Conservation (phyloP, 2,329 filamentous ascomycete genomes). For the Arthrobotrys conoides region DNA sequence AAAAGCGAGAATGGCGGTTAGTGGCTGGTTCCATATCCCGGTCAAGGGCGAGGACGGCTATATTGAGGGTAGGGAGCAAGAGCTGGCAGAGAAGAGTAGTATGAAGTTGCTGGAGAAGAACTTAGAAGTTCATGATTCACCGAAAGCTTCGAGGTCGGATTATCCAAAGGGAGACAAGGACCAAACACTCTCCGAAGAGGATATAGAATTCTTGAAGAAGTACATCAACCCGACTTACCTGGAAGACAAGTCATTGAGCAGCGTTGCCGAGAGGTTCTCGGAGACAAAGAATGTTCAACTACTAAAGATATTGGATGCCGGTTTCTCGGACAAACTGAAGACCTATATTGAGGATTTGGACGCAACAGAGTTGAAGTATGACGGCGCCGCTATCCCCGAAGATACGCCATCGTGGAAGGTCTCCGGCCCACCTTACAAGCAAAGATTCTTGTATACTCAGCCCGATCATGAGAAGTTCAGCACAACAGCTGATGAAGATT, state of each 20-base stretch:
- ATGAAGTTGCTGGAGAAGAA: constrained; percentile 93
- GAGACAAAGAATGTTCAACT: constrained; percentile 88
- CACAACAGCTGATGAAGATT: constrained; percentile 67
- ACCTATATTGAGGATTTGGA: constrained; percentile 79
- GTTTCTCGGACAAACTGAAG: constrained; percentile 80
- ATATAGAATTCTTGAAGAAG: constrained; percentile 89
- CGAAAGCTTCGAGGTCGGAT: constrained; percentile 63
- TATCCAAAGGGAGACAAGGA: constrained; percentile 69
- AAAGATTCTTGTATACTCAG: constrained; percentile 88
- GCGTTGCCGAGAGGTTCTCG: constrained; percentile 83
- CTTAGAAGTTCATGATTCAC: constrained; percentile 91
- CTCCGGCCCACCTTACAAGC: constrained; percentile 92
- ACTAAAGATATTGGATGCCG: constrained; percentile 81
- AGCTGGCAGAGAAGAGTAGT: constrained; percentile 88
- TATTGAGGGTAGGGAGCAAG: constrained; percentile 87
- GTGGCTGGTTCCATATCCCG: constrained; percentile 98
- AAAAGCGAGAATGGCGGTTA: constrained; percentile 94
- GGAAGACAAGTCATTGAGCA: constrained; percentile 89
- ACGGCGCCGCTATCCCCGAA: constrained; percentile 61
- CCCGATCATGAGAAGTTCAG: constrained; percentile 44
- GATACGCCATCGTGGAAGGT: constrained; percentile 77
- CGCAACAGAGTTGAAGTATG: constrained; percentile 66
- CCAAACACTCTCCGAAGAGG: constrained; percentile 78
- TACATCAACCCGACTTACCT: constrained; percentile 93
- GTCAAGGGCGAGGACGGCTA: constrained; percentile 94